These are phyloP conservation scores for Aspergillus uvarum DNA, from an alignment of 2,329 filamentous ascomycete species.

Conservation along the genomic window DNA sequence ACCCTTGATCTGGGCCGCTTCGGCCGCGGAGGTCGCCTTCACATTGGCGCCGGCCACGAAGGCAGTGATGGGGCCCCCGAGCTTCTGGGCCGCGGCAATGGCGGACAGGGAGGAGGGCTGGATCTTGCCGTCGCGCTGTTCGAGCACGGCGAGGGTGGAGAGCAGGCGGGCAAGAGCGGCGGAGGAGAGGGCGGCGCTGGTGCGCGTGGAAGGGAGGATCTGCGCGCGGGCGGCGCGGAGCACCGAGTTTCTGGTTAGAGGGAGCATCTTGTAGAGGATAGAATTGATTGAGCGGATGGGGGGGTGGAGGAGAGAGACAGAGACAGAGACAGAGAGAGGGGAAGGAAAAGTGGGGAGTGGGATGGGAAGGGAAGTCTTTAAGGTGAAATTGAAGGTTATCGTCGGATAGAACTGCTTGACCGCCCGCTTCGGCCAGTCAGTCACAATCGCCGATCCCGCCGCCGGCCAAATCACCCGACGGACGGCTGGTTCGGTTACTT, in stretches of 20 bases:
- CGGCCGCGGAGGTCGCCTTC: slow-evolving; percentile 68
- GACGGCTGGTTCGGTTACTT: slow-evolving; percentile 5
- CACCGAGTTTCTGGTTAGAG: slow-evolving; percentile 40
- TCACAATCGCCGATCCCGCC: not conserved
- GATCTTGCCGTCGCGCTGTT: slow-evolving; percentile 88
- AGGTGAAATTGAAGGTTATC: slow-evolving; percentile 1
- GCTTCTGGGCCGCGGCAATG: slow-evolving; percentile 79
- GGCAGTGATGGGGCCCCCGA: slow-evolving; percentile 81
- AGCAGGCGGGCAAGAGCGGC: slow-evolving; percentile 68
- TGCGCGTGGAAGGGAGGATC: slow-evolving; percentile 39
- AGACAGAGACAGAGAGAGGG: not conserved
- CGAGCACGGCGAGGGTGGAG: slow-evolving; percentile 86
- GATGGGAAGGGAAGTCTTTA: slow-evolving; percentile 15
- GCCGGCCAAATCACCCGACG: too few relatives aligned
- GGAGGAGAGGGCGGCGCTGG: slow-evolving; percentile 48
- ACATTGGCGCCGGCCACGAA: slow-evolving; percentile 82
- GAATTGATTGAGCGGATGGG: not conserved
- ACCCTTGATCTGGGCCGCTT: slow-evolving; percentile 85
- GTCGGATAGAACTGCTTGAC: not conserved
- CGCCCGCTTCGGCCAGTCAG: not conserved
- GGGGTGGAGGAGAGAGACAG: not conserved
- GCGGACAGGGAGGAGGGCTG: slow-evolving; percentile 79
- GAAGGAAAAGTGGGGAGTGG: slow-evolving; percentile 8
- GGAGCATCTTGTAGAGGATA: slow-evolving; percentile 27
- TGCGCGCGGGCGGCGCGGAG: slow-evolving; percentile 48